Base-by-base conservation (phyloP, 495 filamentous ascomycete genomes). In the Pseudomonodictys pantanalensis region DNA sequence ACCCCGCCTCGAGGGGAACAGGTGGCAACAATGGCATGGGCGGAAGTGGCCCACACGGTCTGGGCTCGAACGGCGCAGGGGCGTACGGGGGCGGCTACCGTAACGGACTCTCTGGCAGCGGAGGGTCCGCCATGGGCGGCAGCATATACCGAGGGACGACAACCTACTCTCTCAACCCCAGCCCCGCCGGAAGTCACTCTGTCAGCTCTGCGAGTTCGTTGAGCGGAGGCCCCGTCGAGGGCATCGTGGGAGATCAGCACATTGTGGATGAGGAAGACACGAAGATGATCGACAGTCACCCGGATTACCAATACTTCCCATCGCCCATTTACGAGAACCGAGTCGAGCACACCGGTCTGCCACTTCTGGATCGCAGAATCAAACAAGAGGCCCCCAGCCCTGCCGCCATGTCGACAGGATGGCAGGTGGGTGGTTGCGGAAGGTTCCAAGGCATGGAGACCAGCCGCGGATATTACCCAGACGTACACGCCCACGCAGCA, bases 1-100 rank as follows among this genome's bases (percentile, higher is more conserved):
- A 63, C 30, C 82, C 85, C 67, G 78, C 81, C 3, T 80, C 85
- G 0, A 88, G 85, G 68, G 87, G 85, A 1, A 85, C 85, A 5
- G n/a, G n/a, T n/a, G 83, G 86, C 20, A 78, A 76, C 11, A 77
- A 78, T 18, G 78, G 77, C 29, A 69, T 73, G 30, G 76, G 78
- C 64, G 77, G 81, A 44, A 72, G 72, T 52, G 77, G 79, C 32
- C 60, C 59, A 29, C 43, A 33, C 12, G 63, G 63, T 3, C 58
- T 45, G 8, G 57, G 64, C 1, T 44, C 43, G 52, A 70, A 63
- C 28, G 58, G 50, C 23, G 43, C 54, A 8, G 8, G 52, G 20
- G 47, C 20, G 11, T 62, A 54, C 45, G 18, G 44, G 8, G 18
- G 41, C 2, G 54, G 59, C n/a, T 66, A 60, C 39, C 29, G 62